These are phyloP conservation scores for Aspergillus fischeri DNA, from an alignment of 2,329 filamentous ascomycete genomes.

Conservation along the genomic window DNA sequence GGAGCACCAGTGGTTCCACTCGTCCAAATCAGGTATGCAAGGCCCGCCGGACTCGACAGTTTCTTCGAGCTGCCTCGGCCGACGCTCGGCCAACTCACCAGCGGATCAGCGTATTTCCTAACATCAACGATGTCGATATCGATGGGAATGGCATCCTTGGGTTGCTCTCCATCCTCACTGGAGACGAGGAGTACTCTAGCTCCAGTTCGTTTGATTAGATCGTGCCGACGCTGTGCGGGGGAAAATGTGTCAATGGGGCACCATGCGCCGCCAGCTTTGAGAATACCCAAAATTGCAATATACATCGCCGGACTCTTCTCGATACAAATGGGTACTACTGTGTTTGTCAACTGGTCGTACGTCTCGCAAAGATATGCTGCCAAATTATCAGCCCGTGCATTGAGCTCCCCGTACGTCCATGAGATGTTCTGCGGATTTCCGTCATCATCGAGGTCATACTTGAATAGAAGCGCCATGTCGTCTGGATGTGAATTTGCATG, in stretches of 20 bases:
- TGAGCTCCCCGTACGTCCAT: constrained; percentile 35
- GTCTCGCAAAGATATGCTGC: constrained; percentile 25
- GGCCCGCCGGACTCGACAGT: constrained; percentile 12
- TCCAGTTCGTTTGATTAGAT: constrained; percentile 34
- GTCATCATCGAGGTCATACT: constrained; percentile 21
- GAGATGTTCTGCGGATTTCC: constrained; percentile 15
- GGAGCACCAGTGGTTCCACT: constrained; percentile 36
- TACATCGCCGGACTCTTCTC: constrained; percentile 36
- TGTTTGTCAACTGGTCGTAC: constrained; percentile 21
- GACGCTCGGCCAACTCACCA: not conserved
- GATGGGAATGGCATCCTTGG: constrained; percentile 22
- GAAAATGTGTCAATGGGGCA: constrained; percentile 40
- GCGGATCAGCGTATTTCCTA: constrained; percentile 12
- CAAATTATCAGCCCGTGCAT: constrained; percentile 30
- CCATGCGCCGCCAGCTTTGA: constrained; percentile 43
- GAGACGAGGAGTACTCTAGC: constrained; percentile 28
- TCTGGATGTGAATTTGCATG: constrained; percentile 22
- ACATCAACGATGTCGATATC: constrained; percentile 28
- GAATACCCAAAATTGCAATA: constrained; percentile 39
- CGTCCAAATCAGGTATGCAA: constrained; percentile 40
- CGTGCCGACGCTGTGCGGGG: constrained; percentile 35
- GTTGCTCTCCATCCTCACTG: constrained; percentile 16
- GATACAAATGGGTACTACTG: constrained; percentile 37
- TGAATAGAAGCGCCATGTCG: constrained; percentile 26
- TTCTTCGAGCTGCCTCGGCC: not conserved